A percentile compares a stretch with the other conserved stretches of the same genome.
These are phyloP conservation scores for Priceomyces medius DNA, from an alignment of 805 yeast genomes.

Conservation along the genomic window DNA sequence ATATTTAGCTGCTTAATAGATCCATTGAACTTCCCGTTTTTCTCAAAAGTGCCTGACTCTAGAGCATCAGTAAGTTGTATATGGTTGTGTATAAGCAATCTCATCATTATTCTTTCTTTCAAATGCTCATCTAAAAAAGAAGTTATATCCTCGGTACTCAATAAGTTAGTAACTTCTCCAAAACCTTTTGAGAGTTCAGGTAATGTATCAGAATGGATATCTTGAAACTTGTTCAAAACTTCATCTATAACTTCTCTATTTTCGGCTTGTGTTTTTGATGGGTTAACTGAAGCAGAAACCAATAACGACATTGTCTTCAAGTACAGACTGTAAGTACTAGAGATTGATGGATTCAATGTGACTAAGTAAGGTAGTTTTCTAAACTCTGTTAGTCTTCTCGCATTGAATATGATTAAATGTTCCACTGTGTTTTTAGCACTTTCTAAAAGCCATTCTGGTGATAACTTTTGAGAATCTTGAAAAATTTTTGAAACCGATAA, in stretches of 20 bases:
- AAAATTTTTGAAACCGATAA: constrained; percentile 53
- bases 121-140: constrained; percentile 72
- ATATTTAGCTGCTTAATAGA: constrained; percentile 68
- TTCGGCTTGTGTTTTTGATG: constrained; percentile 50
- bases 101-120: constrained; percentile 81
- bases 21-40: constrained; percentile 55
- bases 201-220: constrained; percentile 80
- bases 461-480: constrained; percentile 38
- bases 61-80: constrained; percentile 52
- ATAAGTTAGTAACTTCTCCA: constrained; percentile 53
- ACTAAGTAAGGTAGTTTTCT: constrained; percentile 79
- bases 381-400: constrained; percentile 68
- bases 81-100: constrained; percentile 84
- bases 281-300: constrained; percentile 31
- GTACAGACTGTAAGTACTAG: constrained; percentile 72
- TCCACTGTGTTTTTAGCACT: constrained; percentile 59
- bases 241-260: constrained; percentile 49
- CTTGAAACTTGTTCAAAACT: constrained; percentile 59
- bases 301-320: constrained; percentile 57
- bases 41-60: constrained; percentile 38
- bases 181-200: constrained; percentile 82
- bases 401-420: constrained; percentile 58
- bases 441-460: constrained; percentile 33
- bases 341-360: constrained; percentile 82
- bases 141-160: constrained; percentile 51